Conservation (phyloP, 2,329 filamentous ascomycete genomes). For the Karstenula rhodostoma region DNA sequence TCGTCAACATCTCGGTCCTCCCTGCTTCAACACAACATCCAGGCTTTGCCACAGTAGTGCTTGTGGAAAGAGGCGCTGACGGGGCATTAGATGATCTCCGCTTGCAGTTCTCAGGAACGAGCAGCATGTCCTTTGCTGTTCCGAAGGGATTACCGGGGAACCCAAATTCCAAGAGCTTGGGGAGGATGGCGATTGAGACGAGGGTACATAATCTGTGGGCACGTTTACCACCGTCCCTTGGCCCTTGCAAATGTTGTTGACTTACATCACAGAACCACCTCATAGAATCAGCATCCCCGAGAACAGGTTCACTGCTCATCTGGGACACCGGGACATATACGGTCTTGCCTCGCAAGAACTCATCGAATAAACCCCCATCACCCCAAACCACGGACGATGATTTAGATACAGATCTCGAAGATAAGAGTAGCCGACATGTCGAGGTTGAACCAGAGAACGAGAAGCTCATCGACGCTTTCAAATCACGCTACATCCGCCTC, state of each 20-base stretch:
- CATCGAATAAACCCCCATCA: slow-evolving; percentile 24
- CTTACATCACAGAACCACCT: slow-evolving; percentile 49
- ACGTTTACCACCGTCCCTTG: slow-evolving; percentile 12
- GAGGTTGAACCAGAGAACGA: slow-evolving; percentile 39
- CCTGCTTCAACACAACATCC: too few relatives aligned
- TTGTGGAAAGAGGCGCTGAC: slow-evolving; percentile 4
- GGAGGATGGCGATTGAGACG: slow-evolving; percentile 56
- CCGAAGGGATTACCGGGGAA: slow-evolving; percentile 56
- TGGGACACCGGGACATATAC: slow-evolving; percentile 58
- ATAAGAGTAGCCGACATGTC: too few relatives aligned
- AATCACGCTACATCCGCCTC: slow-evolving; percentile 50
- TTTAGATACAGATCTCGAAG: slow-evolving; percentile 2
- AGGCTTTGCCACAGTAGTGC: background rate
- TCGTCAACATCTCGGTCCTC: too few relatives aligned
- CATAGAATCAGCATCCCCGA: slow-evolving; percentile 54
- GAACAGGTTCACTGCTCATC: slow-evolving; percentile 55
- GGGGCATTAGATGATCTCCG: slow-evolving; percentile 64
- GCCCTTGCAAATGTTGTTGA: background rate
- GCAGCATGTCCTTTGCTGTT: slow-evolving; percentile 66
- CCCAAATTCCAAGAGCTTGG: slow-evolving; percentile 49
- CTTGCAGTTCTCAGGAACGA: slow-evolving; percentile 72
- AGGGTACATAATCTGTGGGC: slow-evolving; percentile 55
- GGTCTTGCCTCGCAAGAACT: slow-evolving; percentile 38
- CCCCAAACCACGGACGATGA: slow-evolving; percentile 45
- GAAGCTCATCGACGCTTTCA: slow-evolving; percentile 50